phyloP scores from a whole-genome alignment of 495 filamentous ascomycete species.

The Sporormia fimetaria region DNA sequence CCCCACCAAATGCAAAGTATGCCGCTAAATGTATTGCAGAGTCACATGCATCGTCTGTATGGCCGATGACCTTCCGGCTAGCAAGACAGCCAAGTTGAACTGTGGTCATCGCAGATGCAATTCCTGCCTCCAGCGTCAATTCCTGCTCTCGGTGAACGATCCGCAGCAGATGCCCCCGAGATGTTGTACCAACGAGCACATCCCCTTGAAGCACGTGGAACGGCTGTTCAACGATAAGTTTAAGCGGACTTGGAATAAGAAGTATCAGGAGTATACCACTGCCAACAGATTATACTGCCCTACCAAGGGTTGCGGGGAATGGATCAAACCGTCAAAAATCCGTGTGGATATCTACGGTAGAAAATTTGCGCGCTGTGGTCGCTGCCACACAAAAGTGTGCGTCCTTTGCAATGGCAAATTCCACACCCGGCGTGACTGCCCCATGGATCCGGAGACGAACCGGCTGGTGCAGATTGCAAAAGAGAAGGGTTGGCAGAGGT shows the following conservation, averaged over 20 bases:
- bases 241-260: conserved; percentile 65
- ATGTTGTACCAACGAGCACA: conserved; percentile 61
- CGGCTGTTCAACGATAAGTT: conserved; percentile 58
- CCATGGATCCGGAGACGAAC: conserved; percentile 55
- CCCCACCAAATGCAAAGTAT: too few species aligned
- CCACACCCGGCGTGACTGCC: conserved; percentile 57
- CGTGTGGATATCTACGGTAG: conserved; percentile 39
- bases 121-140: conserved; percentile 57
- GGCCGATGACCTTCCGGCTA: conserved; percentile 46
- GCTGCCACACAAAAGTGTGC: conserved; percentile 67
- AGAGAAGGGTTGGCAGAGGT: conserved; percentile 64
- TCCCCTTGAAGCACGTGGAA: conserved; percentile 65
- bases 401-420: conserved; percentile 57
- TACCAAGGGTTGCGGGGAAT: conserved; percentile 54
- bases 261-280: conserved; percentile 61
- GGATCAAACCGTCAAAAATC: conserved; percentile 61
- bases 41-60: conserved; percentile 59
- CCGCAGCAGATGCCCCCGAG: conserved; percentile 68
- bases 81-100: conserved; percentile 53
- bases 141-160: conserved; percentile 60
- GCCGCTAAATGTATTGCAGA: conserved; percentile 31
- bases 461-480: conserved; percentile 56
- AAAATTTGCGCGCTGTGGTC: conserved; percentile 50
- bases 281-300: conserved; percentile 69
- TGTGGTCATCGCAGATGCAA: conserved; percentile 74